Percentiles rank a stretch among this genome's conserved stretches.
Conservation (phyloP, 2,329 filamentous ascomycete species). For the Penicillium sp. region DNA sequence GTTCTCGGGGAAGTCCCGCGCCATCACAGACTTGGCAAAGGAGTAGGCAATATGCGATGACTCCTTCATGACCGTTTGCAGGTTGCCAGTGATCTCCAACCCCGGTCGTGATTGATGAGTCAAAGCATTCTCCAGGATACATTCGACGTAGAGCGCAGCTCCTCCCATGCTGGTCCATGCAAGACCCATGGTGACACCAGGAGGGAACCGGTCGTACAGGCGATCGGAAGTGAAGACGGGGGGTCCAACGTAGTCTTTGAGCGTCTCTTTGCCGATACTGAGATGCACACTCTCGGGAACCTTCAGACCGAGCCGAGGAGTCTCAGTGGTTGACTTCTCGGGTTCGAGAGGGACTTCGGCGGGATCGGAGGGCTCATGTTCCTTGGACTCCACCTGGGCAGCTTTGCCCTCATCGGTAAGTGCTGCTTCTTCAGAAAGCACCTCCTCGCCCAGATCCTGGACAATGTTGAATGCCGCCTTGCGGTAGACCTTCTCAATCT, state of each 20-base stretch:
- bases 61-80: constrained; percentile 97
- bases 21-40: constrained; percentile 85
- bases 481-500: constrained; percentile 97
- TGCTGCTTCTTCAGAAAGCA: constrained; percentile 70
- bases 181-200: constrained; percentile 94
- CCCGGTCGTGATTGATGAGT: constrained; percentile 67
- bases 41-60: constrained; percentile 93
- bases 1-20: constrained; percentile 78
- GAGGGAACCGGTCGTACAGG: constrained; percentile 85
- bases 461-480: constrained; percentile 98
- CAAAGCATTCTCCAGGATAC: constrained; percentile 81
- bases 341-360: constrained; percentile 54
- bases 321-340: constrained; percentile 44
- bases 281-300: constrained; percentile 86
- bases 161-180: constrained; percentile 98
- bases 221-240: constrained; percentile 94
- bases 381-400: constrained; percentile 56
- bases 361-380: constrained; percentile 57
- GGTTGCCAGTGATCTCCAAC: constrained; percentile 86
- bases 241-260: constrained; percentile 95
- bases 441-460: constrained; percentile 82
- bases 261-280: constrained; percentile 75
- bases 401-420: constrained; percentile 80
- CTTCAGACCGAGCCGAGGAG: constrained; percentile 67
- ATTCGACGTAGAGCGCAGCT: constrained; percentile 93